A percentile compares a stretch with the other conserved stretches of the same genome.
These are phyloP conservation scores for Geotrichum macrosporum DNA, from an alignment of 1,139 yeast species.

Conservation along the genomic window DNA sequence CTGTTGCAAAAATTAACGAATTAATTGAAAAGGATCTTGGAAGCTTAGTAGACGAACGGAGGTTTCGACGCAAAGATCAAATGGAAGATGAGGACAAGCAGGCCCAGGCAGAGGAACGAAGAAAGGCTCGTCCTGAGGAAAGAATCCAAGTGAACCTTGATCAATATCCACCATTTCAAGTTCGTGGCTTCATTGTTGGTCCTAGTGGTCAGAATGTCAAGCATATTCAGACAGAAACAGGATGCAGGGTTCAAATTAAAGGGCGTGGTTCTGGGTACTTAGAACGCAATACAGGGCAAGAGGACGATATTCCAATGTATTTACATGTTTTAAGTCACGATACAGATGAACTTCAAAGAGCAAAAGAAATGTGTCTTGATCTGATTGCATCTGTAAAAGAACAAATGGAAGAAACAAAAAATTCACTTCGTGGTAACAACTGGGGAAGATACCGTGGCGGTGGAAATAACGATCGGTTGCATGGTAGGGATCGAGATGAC, in stretches of 20 bases:
- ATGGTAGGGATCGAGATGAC: slow-evolving; percentile 3
- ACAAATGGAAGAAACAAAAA: slow-evolving; percentile 26
- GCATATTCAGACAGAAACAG: slow-evolving; percentile 39
- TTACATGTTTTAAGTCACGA: slow-evolving; percentile 34
- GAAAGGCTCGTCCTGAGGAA: slow-evolving; percentile 30
- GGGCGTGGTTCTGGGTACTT: slow-evolving; percentile 41
- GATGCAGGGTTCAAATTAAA: slow-evolving; percentile 37
- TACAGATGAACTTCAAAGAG: slow-evolving; percentile 31
- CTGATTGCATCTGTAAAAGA: slow-evolving; percentile 35
- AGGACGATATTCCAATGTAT: slow-evolving; percentile 37
- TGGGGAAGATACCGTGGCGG: slow-evolving; percentile 7
- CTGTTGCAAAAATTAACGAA: slow-evolving; percentile 34
- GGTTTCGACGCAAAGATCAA: slow-evolving; percentile 30
- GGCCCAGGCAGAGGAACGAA: slow-evolving; percentile 9
- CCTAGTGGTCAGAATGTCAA: slow-evolving; percentile 40
- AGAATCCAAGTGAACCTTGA: slow-evolving; percentile 31
- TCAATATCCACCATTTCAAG: slow-evolving; percentile 27
- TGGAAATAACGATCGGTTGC: background rate
- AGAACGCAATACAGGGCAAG: slow-evolving; percentile 35
- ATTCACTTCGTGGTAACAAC: background rate
- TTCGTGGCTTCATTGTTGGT: slow-evolving; percentile 39
- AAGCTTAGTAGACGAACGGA: slow-evolving; percentile 35
- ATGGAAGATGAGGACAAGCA: slow-evolving; percentile 16
- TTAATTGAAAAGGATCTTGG: slow-evolving; percentile 37
- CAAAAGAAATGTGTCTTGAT: slow-evolving; percentile 37